Conservation (phyloP, 495 filamentous ascomycete species). For the Penicillium daleae region DNA sequence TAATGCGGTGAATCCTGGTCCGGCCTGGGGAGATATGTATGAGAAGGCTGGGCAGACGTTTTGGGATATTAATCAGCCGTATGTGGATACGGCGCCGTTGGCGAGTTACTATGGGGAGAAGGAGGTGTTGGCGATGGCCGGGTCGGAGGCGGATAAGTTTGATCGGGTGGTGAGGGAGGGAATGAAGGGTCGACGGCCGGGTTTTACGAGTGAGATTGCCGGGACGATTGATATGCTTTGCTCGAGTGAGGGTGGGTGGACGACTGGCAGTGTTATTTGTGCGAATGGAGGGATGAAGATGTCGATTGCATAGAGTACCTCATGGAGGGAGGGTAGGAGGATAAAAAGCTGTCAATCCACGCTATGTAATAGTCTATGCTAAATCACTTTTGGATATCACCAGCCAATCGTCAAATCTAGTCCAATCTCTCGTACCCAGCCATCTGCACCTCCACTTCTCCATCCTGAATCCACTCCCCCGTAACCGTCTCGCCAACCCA, state of each 20-base stretch:
- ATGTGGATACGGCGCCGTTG: conserved; percentile 39
- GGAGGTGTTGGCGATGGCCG: background rate
- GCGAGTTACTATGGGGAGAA: background rate
- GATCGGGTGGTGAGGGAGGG: background rate
- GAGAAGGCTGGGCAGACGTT: background rate
- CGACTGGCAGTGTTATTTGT: conserved; percentile 73
- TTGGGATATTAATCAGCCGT: conserved; percentile 28
- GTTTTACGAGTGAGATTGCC: conserved; percentile 61
- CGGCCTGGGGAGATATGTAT: conserved; percentile 44
- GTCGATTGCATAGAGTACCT: conserved; percentile 5
- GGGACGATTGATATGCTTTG: conserved; percentile 78
- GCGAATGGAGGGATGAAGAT: conserved; percentile 61
- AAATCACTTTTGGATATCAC: background rate
- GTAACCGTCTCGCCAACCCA: conserved; percentile 51
- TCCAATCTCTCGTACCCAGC: conserved; percentile 47
- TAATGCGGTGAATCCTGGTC: conserved; percentile 77
- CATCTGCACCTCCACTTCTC: conserved; percentile 48
- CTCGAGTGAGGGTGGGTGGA: conserved; percentile 65
- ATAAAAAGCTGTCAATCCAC: too few species aligned
- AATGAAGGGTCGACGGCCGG: conserved; percentile 37
- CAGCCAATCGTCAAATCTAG: background rate
- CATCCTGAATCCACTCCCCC: conserved; percentile 45
- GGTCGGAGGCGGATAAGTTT: background rate
- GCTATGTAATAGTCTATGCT: background rate
- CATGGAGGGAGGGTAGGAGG: too few species aligned